Percentiles rank a stretch among this genome's conserved stretches.
Evolutionary conservation across 116 monocot genomes (phyloP).

Genomic region (Posidonia oceanica): DNA sequence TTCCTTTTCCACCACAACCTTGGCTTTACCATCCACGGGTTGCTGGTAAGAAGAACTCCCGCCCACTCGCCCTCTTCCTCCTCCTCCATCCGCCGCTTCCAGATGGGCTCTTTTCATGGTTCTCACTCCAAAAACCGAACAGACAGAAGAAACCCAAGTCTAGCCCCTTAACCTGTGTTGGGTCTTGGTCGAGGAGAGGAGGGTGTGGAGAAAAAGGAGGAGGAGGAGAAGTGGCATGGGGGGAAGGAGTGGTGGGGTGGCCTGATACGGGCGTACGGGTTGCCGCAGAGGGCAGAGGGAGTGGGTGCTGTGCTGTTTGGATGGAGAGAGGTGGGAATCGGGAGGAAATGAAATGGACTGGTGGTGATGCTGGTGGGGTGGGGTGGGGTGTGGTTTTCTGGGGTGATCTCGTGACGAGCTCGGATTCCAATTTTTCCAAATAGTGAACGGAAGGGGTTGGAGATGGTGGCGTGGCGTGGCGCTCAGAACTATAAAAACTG

Average conservation of each 20-base stretch:
- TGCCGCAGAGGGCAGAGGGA: conserved; percentile 5
- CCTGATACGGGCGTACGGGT: conserved; percentile 6
- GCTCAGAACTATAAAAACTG: neutral
- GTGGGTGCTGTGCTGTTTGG: conserved; percentile 3
- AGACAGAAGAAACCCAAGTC: neutral
- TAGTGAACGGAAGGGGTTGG: neutral
- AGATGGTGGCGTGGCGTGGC: neutral
- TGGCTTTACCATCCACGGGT: neutral
- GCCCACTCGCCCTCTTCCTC: neutral
- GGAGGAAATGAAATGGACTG: neutral
- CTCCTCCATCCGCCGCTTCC: conserved; percentile 1
- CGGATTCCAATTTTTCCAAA: neutral
- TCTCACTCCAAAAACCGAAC: conserved; percentile 1
- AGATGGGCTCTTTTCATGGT: conserved; percentile 11
- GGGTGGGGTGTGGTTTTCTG: neutral
- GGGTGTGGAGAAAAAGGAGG: neutral
- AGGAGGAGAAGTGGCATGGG: neutral
- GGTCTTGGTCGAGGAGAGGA: conserved; percentile 2
- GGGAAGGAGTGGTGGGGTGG: neutral
- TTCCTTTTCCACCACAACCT: neutral
- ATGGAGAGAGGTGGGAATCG: neutral
- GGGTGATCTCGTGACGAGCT: conserved; percentile 5
- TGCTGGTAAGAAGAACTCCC: neutral
- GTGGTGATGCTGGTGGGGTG: neutral
- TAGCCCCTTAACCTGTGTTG: neutral